A percentile compares a stretch with the other conserved stretches of the same genome.
Conservation (phyloP, 306 rosid genomes). For the Prunus mume region DNA sequence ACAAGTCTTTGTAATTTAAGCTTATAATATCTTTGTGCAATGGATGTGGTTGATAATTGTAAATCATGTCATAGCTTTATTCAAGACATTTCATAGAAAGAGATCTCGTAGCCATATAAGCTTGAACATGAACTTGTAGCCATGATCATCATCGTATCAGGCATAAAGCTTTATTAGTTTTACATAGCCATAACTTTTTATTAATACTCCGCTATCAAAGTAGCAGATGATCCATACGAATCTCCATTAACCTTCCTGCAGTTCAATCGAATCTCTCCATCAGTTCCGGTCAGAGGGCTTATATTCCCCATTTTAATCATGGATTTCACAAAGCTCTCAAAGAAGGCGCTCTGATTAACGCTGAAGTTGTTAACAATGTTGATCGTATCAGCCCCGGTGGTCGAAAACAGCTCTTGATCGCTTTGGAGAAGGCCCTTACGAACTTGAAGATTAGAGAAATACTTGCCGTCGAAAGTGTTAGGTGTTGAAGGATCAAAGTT, state of each 20-base stretch:
- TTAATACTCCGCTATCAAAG: constrained; percentile 13
- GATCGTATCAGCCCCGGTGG: constrained; percentile 4
- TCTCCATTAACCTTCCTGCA: constrained; percentile 16
- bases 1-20: not conserved
- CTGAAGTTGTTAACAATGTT: constrained; percentile 8
- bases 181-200: not conserved
- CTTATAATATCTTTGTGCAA: not conserved
- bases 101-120: not conserved
- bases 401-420: constrained; percentile 25
- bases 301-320: constrained; percentile 30
- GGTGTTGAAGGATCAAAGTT: constrained; percentile 12
- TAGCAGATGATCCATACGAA: not conserved
- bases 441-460: constrained; percentile 22
- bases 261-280: constrained; percentile 25
- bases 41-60: not conserved
- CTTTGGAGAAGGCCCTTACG: constrained; percentile 5
- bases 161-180: not conserved
- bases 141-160: not conserved
- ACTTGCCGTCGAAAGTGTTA: constrained; percentile 1
- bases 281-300: constrained; percentile 1
- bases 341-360: constrained; percentile 3
- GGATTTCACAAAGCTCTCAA: constrained; percentile 17
- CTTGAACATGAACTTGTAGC: not conserved
- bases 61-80: not conserved
- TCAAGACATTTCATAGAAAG: not conserved